phyloP scores from a whole-genome alignment of 106 monocot genomes.

The Acanthochlamys bracteata region DNA sequence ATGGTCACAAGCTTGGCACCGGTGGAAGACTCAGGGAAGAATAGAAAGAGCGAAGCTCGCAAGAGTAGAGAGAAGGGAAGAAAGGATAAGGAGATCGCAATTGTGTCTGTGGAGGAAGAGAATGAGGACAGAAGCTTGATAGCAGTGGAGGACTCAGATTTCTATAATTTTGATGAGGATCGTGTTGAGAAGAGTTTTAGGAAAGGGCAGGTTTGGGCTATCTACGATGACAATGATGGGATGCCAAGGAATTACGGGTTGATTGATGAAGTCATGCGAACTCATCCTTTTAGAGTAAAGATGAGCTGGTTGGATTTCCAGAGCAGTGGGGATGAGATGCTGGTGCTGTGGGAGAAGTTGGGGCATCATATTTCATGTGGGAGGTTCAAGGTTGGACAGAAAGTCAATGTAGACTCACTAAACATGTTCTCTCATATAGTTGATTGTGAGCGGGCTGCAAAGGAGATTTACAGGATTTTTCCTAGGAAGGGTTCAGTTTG shows the following conservation, averaged over 20 bases:
- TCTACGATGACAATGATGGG: constrained; percentile 83
- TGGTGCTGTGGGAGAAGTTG: constrained; percentile 35
- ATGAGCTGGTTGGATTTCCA: constrained; percentile 73
- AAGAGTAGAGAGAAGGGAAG: constrained; percentile 6
- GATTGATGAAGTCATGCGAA: constrained; percentile 41
- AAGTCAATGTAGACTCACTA: constrained; percentile 48
- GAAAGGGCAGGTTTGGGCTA: constrained; percentile 85
- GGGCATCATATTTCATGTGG: constrained; percentile 57
- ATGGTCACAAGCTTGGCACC: constrained; percentile 21
- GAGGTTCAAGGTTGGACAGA: constrained; percentile 56
- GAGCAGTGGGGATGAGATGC: constrained; percentile 16
- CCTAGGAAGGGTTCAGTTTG: constrained; percentile 86
- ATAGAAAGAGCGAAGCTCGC: constrained; percentile 4
- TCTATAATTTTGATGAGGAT: constrained; percentile 80
- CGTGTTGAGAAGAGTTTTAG: constrained; percentile 60
- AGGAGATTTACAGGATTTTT: constrained; percentile 73
- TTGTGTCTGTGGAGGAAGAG: constrained; percentile 9
- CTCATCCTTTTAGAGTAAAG: constrained; percentile 45
- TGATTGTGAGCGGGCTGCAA: constrained; percentile 54
- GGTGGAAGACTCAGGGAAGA: constrained; percentile 11
- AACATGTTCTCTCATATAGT: constrained; percentile 84
- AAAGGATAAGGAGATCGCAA: neutral
- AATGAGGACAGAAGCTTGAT: constrained; percentile 39
- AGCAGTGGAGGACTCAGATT: constrained; percentile 92
- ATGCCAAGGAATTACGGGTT: constrained; percentile 88